Conservation (phyloP, 306 rosid genomes). For the cucumber (Cucumis sativus) region Cucumber_9930_V3 NC_026655.2:11817501-11818000, state of each 20-base stretch:
- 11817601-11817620: background rate
- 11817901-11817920: too few species aligned
- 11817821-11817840: background rate
- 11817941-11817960: background rate
- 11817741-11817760: too few species aligned
- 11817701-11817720: conserved; percentile 13
- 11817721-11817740: background rate
- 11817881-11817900: background rate
- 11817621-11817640: background rate
- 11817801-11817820: background rate
- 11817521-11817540: conserved; percentile 70
- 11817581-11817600: background rate
- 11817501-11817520: conserved; percentile 48
- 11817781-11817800: background rate
- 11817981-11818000: too few species aligned
- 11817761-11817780: too few species aligned
- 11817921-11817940: background rate
- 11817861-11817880: conserved; percentile 43
- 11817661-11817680: too few species aligned
- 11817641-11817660: too few species aligned
- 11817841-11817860: background rate
- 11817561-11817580: conserved; percentile 18
- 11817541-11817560: conserved; percentile 17
- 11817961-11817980: background rate
- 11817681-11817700: background rate